Percentiles rank a stretch among this genome's conserved stretches.
Evolutionary conservation across 2,329 filamentous ascomycete genomes (phyloP).

Genomic region (Sporothrix pallida): DNA sequence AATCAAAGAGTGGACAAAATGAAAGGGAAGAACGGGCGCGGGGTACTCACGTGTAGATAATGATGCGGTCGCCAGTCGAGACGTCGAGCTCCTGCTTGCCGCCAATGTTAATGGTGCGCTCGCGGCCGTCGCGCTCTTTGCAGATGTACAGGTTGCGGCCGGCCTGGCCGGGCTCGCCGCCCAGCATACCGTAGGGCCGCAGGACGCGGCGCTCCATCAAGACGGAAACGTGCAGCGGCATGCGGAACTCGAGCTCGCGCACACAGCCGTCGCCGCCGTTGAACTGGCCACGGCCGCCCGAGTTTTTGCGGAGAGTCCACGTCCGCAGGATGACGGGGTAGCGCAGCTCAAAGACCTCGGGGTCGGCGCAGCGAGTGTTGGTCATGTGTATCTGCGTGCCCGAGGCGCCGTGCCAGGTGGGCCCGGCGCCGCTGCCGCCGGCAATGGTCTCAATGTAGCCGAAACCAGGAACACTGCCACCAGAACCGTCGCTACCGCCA

Average conservation of each 20-base stretch:
- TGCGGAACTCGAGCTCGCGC: conserved; percentile 46
- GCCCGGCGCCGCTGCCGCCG: conserved; percentile 45
- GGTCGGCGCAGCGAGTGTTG: conserved; percentile 44
- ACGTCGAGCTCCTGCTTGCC: conserved; percentile 28
- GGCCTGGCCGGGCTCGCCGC: conserved; percentile 1
- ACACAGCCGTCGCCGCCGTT: conserved; percentile 45
- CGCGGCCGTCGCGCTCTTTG: conserved; percentile 6
- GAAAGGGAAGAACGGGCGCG: too few species aligned
- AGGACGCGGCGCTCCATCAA: conserved; percentile 8
- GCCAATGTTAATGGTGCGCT: conserved; percentile 28
- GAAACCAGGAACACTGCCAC: conserved; percentile 39
- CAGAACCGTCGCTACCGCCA: conserved; percentile 29
- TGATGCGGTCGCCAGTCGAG: conserved; percentile 6
- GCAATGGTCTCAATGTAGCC: conserved; percentile 46
- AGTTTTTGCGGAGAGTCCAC: conserved; percentile 42
- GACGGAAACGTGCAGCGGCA: conserved; percentile 3
- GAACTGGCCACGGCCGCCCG: conserved; percentile 43
- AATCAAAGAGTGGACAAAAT: background rate
- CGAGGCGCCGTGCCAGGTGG: conserved; percentile 42
- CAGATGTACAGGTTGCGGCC: conserved; percentile 8
- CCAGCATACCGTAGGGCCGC: conserved; percentile 21
- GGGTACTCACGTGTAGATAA: conserved; percentile 21
- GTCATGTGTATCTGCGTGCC: conserved; percentile 44
- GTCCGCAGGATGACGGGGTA: conserved; percentile 45
- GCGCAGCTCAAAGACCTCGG: conserved; percentile 46